A percentile compares a stretch with the other conserved stretches of the same genome.
Conservation (phyloP, 2,329 filamentous ascomycete genomes). For the Boeremia exigua region DNA sequence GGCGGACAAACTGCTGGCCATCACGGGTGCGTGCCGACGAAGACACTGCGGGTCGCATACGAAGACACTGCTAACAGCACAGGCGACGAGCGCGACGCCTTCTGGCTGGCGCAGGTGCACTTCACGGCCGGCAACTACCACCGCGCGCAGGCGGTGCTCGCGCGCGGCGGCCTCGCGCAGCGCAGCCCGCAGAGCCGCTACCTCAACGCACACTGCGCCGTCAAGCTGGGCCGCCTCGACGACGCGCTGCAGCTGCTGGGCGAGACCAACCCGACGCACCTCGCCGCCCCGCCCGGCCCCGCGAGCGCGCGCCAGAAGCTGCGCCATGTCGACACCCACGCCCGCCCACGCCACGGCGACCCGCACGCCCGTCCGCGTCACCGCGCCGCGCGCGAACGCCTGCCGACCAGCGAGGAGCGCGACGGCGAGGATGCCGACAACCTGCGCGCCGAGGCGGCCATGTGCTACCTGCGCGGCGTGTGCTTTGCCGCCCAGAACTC, state of each 20-base stretch:
- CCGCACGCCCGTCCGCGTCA: slow-evolving; percentile 55
- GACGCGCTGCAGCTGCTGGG: slow-evolving; percentile 87
- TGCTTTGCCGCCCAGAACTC: slow-evolving; percentile 98
- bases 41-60: not conserved
- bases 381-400: slow-evolving; percentile 55
- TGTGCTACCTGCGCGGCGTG: slow-evolving; percentile 93
- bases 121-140: slow-evolving; percentile 96
- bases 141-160: slow-evolving; percentile 84
- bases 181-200: slow-evolving; percentile 89
- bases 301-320: slow-evolving; percentile 73
- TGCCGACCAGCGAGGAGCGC: slow-evolving; percentile 65
- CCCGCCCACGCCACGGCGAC: slow-evolving; percentile 52
- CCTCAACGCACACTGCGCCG: slow-evolving; percentile 89
- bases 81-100: slow-evolving; percentile 94
- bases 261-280: slow-evolving; percentile 90
- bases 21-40: slow-evolving; percentile 78
- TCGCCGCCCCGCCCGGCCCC: slow-evolving; percentile 72
- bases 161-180: slow-evolving; percentile 79
- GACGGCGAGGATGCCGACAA: slow-evolving; percentile 74
- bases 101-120: slow-evolving; percentile 98
- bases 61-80: not conserved
- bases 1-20: slow-evolving; percentile 91
- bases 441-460: slow-evolving; percentile 89
- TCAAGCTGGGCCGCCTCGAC: slow-evolving; percentile 89
- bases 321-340: slow-evolving; percentile 66